Evolutionary conservation across 2,329 filamentous ascomycete species (phyloP).

Genomic region (Myriosclerotinia curreyana): DNA sequence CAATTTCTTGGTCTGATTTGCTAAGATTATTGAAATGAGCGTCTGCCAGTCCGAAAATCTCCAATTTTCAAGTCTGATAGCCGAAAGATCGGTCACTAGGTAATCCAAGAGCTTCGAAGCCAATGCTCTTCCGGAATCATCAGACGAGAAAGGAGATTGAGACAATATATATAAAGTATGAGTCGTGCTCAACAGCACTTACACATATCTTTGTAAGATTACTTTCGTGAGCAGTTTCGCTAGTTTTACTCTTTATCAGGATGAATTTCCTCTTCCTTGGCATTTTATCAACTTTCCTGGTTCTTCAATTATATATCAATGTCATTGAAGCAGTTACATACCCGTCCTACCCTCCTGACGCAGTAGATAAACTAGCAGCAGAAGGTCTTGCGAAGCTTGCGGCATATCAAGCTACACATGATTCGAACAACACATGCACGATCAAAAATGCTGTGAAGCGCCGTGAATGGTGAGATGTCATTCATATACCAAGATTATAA

Average conservation of each 20-base stretch:
- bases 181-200: neutral
- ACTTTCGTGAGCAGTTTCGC: neutral
- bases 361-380: slow-evolving; percentile 38
- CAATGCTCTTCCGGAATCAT: too few species aligned
- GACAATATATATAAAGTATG: neutral
- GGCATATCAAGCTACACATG: slow-evolving; percentile 28
- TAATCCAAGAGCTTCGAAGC: neutral
- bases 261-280: neutral
- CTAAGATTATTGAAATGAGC: neutral
- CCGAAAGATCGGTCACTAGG: neutral
- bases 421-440: slow-evolving; percentile 36
- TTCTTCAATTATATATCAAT: neutral
- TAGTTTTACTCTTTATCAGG: neutral
- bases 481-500: neutral
- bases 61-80: neutral
- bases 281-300: neutral
- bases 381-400: slow-evolving; percentile 39
- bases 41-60: neutral
- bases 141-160: neutral
- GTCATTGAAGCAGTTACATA: neutral
- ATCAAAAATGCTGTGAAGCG: slow-evolving; percentile 42
- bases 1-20: neutral
- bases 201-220: neutral
- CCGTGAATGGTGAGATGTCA: slow-evolving; percentile 42
- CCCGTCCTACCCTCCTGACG: slow-evolving; percentile 19